Conservation (phyloP, 2,329 filamentous ascomycete genomes). For the Orbilia javanica region DNA sequence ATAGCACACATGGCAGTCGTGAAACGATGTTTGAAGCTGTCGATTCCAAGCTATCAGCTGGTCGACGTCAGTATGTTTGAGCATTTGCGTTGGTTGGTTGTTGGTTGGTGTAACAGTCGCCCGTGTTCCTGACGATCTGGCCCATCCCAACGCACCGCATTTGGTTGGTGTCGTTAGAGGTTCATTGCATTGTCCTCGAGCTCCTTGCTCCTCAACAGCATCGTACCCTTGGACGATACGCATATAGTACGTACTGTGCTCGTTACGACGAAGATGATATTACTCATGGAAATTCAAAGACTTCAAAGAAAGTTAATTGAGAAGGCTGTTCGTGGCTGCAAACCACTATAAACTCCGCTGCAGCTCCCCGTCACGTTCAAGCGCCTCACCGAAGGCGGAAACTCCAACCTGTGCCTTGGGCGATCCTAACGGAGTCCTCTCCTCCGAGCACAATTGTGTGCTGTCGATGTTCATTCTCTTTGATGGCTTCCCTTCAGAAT, state of each 20-base stretch:
- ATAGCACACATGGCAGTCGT: constrained; percentile 24
- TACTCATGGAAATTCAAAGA: constrained; percentile 1
- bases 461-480: background rate
- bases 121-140: constrained; percentile 25
- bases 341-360: constrained; percentile 23
- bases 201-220: background rate
- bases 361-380: constrained; percentile 1
- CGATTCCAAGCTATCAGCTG: constrained; percentile 7
- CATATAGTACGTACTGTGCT: too few relatives aligned
- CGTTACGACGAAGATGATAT: constrained; percentile 17
- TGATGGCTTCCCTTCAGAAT: background rate
- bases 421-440: background rate
- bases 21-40: constrained; percentile 23
- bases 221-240: background rate
- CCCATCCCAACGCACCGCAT: constrained; percentile 18
- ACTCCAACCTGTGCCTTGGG: background rate
- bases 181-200: background rate
- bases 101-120: constrained; percentile 18
- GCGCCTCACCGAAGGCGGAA: background rate
- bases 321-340: background rate
- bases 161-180: constrained; percentile 6
- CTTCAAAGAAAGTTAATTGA: background rate
- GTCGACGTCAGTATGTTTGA: constrained; percentile 4
- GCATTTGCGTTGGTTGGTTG: constrained; percentile 7
- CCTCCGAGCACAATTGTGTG: background rate